Conservation (phyloP, 768 basidiomycete species). For the Paxillus rubicundulus region DNA sequence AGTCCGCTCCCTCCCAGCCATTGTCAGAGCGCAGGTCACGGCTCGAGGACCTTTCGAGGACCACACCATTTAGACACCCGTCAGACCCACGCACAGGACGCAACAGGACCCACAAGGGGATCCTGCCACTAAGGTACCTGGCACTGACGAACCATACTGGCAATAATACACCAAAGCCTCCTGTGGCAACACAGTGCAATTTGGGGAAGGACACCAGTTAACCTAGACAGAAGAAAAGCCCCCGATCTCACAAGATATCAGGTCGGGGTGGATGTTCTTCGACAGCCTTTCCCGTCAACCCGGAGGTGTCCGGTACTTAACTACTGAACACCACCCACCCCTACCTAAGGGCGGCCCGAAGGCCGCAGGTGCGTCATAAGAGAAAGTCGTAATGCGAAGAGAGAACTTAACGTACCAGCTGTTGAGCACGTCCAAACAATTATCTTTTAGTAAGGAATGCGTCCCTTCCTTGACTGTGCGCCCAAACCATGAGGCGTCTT, state of each 20-base stretch:
- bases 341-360: background rate
- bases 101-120: background rate
- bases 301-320: background rate
- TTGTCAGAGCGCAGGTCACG: background rate
- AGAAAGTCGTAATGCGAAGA: background rate
- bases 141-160: background rate
- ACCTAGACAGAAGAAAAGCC: background rate
- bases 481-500: background rate
- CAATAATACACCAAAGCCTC: background rate
- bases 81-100: background rate
- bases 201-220: background rate
- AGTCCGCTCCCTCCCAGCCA: background rate
- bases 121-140: background rate
- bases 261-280: background rate
- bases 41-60: background rate
- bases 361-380: background rate
- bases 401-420: background rate
- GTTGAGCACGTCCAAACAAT: background rate
- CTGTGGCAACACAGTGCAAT: background rate
- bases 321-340: background rate
- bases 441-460: background rate
- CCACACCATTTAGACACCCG: background rate
- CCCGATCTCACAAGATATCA: background rate
- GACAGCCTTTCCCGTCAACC: background rate
- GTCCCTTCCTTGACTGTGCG: background rate